Evolutionary conservation across 192 early-diverging fungal species (phyloP), one percentile per base, ranked within the genome.

Genomic region (Backusella macrospora): DNA sequence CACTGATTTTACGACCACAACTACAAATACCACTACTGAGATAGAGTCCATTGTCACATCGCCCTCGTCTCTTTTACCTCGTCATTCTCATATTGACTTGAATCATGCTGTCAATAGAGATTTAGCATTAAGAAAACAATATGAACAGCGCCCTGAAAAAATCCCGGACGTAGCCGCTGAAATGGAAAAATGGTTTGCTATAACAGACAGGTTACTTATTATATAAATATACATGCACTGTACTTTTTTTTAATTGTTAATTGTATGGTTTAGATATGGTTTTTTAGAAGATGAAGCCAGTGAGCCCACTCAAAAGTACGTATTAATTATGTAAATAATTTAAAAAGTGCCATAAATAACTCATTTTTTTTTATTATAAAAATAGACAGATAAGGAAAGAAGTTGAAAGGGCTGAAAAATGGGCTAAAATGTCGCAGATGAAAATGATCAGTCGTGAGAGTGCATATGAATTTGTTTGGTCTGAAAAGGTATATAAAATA

Each of bases 131-230:
- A 45, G 67, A 29, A 43, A 47, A 23, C 67, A 46, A 37, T 68
- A 68, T 34, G 67, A 68, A 5, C 67, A 68, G 16, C 44, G 45
- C 26, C 67, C 67, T 29, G 67, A 68, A 47, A 68, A 67, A 40
- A 59, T 78, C 12, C 77, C 76, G 59, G 66, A 78, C 40, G 39
- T 78, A 18, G 67, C 65, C 6, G 67, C 46, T 26, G 80, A 82
- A 65, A 78, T 82, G 77, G 80, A 82, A 48, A 72, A 75, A 21
- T 82, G 80, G 80, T 78, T 73, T 66, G 52, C 76, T 4, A 73
- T 76, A 70, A 73, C 74, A 12, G 77, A 82, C 49, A 74, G 80
- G 80, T 82, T 62, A 16, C 55, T 5, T 13, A 37, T 43, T 43
- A 49, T 49, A 49, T 48, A 49, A 49, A 49, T 2, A 49, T 15